Evolutionary conservation across 2,329 filamentous ascomycete species (phyloP).

Genomic region (Stenocarpella maydis): DNA sequence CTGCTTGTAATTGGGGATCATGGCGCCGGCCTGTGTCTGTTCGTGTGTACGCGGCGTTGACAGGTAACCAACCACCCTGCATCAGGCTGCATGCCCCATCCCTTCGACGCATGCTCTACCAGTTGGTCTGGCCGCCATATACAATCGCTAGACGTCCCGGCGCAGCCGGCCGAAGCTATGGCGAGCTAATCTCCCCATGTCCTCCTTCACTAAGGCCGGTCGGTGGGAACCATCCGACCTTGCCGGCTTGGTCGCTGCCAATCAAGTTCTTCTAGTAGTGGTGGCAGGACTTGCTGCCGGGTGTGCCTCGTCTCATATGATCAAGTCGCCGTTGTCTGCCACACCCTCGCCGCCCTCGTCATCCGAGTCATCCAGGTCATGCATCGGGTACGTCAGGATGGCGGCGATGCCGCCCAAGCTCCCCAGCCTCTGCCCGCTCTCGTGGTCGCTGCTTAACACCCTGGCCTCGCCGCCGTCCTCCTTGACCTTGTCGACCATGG

Average conservation of each 20-base stretch:
- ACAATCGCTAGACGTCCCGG: not conserved
- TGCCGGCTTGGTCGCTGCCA: not conserved
- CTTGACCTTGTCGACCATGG: slow-evolving; percentile 86
- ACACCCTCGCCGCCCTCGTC: slow-evolving; percentile 50
- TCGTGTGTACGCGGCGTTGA: not conserved
- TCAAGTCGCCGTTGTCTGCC: slow-evolving; percentile 41
- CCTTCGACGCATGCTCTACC: not conserved
- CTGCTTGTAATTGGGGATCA: not conserved
- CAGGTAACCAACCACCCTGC: too few relatives aligned
- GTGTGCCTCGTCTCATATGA: slow-evolving; percentile 40
- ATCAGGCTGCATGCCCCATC: not conserved
- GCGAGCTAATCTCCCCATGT: not conserved
- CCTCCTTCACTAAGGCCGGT: not conserved
- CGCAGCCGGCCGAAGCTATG: not conserved
- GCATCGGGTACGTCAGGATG: slow-evolving; percentile 87
- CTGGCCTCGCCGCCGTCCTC: slow-evolving; percentile 86
- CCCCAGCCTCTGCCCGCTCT: slow-evolving; percentile 87
- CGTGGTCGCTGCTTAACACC: slow-evolving; percentile 91
- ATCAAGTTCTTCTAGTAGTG: not conserved
- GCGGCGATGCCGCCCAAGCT: slow-evolving; percentile 88
- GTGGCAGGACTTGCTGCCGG: not conserved
- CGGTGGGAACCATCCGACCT: not conserved
- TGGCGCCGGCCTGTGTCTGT: not conserved
- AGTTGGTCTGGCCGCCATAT: not conserved
- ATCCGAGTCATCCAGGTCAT: slow-evolving; percentile 79